Percentiles rank a stretch among this genome's conserved stretches.
These are phyloP conservation scores for Fusarium pilosicola DNA, from an alignment of 2,329 filamentous ascomycete genomes.

Conservation along the genomic window DNA sequence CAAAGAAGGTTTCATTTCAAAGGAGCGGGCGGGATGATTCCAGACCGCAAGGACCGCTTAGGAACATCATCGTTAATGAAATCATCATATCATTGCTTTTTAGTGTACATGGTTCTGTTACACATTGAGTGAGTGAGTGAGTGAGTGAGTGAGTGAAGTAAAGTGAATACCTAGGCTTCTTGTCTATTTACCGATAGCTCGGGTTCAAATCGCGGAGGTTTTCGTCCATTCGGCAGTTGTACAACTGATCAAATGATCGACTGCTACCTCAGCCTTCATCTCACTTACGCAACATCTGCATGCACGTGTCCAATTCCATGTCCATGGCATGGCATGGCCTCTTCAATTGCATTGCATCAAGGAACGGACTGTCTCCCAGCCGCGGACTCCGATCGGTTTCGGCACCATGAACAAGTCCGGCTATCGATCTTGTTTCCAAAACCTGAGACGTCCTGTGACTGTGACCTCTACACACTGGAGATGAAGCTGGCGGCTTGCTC, in stretches of 20 bases:
- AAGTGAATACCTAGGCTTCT: background rate
- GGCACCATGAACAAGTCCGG: constrained; percentile 41
- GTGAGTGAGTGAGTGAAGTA: background rate
- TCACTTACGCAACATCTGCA: constrained; percentile 16
- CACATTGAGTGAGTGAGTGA: no score
- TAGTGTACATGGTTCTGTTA: background rate
- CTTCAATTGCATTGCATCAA: constrained; percentile 2
- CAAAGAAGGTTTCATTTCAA: background rate
- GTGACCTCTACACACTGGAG: constrained; percentile 3
- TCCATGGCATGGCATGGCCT: background rate
- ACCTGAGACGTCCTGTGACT: constrained; percentile 7
- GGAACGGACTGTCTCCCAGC: constrained; percentile 15
- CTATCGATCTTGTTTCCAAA: constrained; percentile 11
- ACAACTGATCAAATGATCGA: constrained; percentile 20
- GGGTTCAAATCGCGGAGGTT: constrained; percentile 26
- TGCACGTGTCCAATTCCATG: background rate
- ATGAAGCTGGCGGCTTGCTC: background rate
- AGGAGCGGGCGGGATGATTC: background rate
- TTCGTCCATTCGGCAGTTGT: constrained; percentile 27
- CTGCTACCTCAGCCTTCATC: constrained; percentile 4
- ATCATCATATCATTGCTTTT: constrained; percentile 6
- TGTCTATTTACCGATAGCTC: constrained; percentile 25
- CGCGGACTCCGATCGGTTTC: constrained; percentile 43
- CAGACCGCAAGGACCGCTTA: background rate
- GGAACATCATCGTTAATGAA: constrained; percentile 1